Percentiles rank a stretch among this genome's conserved stretches.
phyloP scores from a whole-genome alignment of 176 grass and related monocot species.

The Eleusine coracana region DNA sequence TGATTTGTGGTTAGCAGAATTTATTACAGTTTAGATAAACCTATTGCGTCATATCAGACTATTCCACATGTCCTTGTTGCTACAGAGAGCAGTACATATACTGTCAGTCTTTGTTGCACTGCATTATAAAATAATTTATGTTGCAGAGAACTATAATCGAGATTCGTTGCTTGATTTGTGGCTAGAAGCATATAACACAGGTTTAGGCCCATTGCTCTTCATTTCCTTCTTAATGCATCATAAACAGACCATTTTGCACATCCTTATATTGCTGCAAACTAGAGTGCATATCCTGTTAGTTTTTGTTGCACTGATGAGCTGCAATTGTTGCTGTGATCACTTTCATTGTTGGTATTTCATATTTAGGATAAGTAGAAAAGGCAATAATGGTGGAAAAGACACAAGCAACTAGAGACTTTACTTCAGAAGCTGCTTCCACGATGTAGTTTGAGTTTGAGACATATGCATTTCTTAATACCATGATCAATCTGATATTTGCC shows the following conservation, averaged over 20 bases:
- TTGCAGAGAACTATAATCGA: not conserved
- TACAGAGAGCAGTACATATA: not conserved
- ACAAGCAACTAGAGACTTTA: not conserved
- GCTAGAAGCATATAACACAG: not conserved
- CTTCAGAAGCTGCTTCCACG: not conserved
- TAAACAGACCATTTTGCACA: not conserved
- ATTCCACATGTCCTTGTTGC: not conserved
- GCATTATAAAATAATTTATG: not conserved
- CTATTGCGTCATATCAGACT: not conserved
- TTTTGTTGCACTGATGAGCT: not conserved
- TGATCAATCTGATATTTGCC: not conserved
- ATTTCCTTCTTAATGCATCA: not conserved
- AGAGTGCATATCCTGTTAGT: not conserved
- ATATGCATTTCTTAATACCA: not conserved
- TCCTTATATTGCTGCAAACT: not conserved
- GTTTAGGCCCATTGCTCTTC: not conserved
- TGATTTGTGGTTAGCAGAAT: not conserved
- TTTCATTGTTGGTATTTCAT: not conserved
- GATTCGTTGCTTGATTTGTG: not conserved
- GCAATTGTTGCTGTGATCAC: not conserved
- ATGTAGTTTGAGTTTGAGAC: not conserved
- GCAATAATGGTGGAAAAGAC: not conserved
- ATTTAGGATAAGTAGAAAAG: not conserved
- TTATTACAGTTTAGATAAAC: not conserved
- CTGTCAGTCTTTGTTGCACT: not conserved